Evolutionary conservation across 2,329 filamentous ascomycete genomes (phyloP).

Genomic region (Akanthomyces dipterigenus): DNA sequence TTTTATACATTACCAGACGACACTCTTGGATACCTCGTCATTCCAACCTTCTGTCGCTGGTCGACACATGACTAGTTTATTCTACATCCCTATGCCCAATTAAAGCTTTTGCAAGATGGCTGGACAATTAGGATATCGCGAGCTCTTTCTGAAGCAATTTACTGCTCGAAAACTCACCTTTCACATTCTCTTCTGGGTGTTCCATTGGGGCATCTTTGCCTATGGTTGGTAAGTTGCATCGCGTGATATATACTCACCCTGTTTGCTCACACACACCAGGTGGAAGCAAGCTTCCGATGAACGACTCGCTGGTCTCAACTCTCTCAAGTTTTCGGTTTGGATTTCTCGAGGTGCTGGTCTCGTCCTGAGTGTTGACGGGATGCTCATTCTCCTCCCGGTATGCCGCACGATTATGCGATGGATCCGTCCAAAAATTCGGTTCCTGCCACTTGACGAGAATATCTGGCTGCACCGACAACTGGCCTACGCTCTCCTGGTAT

Average conservation of each 20-base stretch:
- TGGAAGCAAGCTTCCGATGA: conserved; percentile 65
- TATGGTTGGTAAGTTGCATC: conserved; percentile 66
- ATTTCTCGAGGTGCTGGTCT: conserved; percentile 89
- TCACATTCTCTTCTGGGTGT: conserved; percentile 72
- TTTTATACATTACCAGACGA: neutral
- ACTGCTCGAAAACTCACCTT: conserved; percentile 67
- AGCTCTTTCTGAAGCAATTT: conserved; percentile 57
- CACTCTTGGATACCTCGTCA: neutral
- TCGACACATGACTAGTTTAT: conserved; percentile 40
- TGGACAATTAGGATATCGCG: conserved; percentile 35
- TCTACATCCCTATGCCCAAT: conserved; percentile 1
- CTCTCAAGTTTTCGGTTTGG: conserved; percentile 84
- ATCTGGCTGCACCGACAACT: conserved; percentile 95
- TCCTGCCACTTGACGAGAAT: conserved; percentile 90
- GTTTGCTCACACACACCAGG: conserved; percentile 43
- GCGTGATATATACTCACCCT: neutral
- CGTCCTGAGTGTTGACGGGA: conserved; percentile 74
- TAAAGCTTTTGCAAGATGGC: conserved; percentile 25
- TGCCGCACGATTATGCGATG: conserved; percentile 84
- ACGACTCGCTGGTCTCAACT: conserved; percentile 71
- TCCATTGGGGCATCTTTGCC: conserved; percentile 74
- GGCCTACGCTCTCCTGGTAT: conserved; percentile 82
- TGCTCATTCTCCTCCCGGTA: conserved; percentile 87
- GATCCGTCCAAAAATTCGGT: conserved; percentile 79
- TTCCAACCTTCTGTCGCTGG: conserved; percentile 39